Evolutionary conservation across 345 rosid genomes (phyloP).

Genomic region (Salix viminalis): DNA sequence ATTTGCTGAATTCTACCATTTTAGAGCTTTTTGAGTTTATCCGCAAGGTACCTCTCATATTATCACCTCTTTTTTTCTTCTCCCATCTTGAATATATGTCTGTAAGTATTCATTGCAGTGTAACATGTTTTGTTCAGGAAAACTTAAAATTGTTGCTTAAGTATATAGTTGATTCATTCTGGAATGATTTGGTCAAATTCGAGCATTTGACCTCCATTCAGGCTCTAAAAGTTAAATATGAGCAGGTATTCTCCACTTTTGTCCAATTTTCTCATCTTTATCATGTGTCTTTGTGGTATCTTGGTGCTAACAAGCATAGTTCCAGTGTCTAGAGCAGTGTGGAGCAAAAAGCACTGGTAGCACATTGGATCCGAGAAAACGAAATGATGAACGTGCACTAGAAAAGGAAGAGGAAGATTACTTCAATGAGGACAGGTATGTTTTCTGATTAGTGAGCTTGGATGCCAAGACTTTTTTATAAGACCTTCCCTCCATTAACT

Average conservation of each 20-base stretch:
- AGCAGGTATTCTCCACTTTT: constrained; percentile 49
- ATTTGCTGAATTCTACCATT: constrained; percentile 85
- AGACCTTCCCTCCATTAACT: background rate
- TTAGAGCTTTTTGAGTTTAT: constrained; percentile 90
- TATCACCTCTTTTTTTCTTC: background rate
- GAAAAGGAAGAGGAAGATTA: constrained; percentile 99
- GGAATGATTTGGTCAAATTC: constrained; percentile 66
- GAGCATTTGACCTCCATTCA: constrained; percentile 54
- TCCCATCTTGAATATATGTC: constrained; percentile 7
- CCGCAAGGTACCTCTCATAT: constrained; percentile 56
- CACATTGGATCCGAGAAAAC: constrained; percentile 55
- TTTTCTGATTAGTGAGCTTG: background rate
- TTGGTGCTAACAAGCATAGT: constrained; percentile 19
- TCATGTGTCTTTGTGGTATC: background rate
- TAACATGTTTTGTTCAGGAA: constrained; percentile 49
- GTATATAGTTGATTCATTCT: constrained; percentile 76
- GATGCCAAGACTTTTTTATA: background rate
- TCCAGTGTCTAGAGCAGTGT: constrained; percentile 75
- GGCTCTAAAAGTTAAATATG: constrained; percentile 65
- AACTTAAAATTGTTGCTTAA: constrained; percentile 68
- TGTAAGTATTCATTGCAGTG: constrained; percentile 15
- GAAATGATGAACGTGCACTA: constrained; percentile 79
- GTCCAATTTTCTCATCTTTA: constrained; percentile 6
- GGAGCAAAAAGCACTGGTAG: constrained; percentile 48
- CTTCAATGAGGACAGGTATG: constrained; percentile 90